Percentiles rank a stretch among this genome's conserved stretches.
phyloP scores from a whole-genome alignment of 108 stramenopile genomes.

The Schizochytrium sp. region DNA sequence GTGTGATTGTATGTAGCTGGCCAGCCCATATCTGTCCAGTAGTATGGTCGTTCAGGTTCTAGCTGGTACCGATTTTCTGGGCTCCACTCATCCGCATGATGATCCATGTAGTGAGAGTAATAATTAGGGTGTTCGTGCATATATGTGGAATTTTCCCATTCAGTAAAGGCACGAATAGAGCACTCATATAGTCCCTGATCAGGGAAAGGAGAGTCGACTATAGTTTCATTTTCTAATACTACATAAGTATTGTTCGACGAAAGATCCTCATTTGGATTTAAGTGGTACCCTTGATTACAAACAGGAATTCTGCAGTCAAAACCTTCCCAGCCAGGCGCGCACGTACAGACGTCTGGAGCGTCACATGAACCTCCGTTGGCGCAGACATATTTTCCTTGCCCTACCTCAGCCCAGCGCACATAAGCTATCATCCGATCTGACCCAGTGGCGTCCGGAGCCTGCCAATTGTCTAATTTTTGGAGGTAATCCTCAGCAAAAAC shows the following conservation, averaged over 20 bases:
- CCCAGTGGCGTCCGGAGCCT: background rate
- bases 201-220: background rate
- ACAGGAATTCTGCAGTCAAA: constrained; percentile 89
- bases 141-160: constrained; percentile 81
- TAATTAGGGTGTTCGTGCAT: constrained; percentile 84
- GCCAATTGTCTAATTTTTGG: background rate
- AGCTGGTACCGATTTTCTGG: constrained; percentile 75
- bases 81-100: constrained; percentile 76
- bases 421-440: constrained; percentile 84
- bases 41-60: constrained; percentile 6
- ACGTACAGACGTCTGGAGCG: constrained; percentile 82
- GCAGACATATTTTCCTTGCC: constrained; percentile 84
- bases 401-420: constrained; percentile 73
- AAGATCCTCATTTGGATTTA: constrained; percentile 23
- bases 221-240: background rate
- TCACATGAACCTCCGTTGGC: constrained; percentile 85
- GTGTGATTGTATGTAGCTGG: constrained; percentile 78
- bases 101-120: constrained; percentile 81
- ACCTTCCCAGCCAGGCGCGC: constrained; percentile 84
- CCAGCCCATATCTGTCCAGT: constrained; percentile 81
- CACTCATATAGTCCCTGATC: constrained; percentile 86
- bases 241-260: background rate
- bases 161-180: constrained; percentile 81
- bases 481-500: background rate
- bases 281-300: constrained; percentile 85